A percentile compares a stretch with the other conserved stretches of the same genome.
Conservation (phyloP, 805 yeast species). For the Limtongozyma cylindracea region DNA sequence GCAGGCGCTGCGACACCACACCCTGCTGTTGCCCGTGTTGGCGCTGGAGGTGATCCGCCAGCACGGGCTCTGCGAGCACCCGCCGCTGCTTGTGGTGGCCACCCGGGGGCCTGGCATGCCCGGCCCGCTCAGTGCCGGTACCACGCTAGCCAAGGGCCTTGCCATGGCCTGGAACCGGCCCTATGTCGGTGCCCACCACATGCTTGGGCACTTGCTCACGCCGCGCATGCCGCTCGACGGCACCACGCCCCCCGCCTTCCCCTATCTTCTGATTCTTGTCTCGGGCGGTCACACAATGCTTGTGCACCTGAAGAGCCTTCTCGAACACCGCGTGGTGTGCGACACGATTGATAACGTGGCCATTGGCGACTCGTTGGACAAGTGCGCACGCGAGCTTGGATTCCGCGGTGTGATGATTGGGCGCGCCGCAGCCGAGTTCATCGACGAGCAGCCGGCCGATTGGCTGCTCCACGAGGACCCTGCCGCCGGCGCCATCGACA, state of each 20-base stretch:
- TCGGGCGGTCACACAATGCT: slow-evolving; percentile 93
- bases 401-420: slow-evolving; percentile 70
- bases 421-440: slow-evolving; percentile 43
- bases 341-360: slow-evolving; percentile 77
- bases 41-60: slow-evolving; percentile 17
- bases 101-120: slow-evolving; percentile 96
- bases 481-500: slow-evolving; percentile 6
- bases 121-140: slow-evolving; percentile 64
- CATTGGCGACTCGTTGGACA: slow-evolving; percentile 81
- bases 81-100: slow-evolving; percentile 61
- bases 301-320: slow-evolving; percentile 33
- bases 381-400: slow-evolving; percentile 74
- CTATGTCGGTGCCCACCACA: slow-evolving; percentile 78
- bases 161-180: slow-evolving; percentile 59
- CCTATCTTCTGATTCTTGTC: slow-evolving; percentile 53
- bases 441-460: slow-evolving; percentile 7
- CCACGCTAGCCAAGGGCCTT: slow-evolving; percentile 69
- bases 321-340: slow-evolving; percentile 46
- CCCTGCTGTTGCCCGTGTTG: slow-evolving; percentile 44
- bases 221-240: slow-evolving; percentile 5
- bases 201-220: slow-evolving; percentile 71
- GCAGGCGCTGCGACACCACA: slow-evolving; percentile 25
- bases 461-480: slow-evolving; percentile 3
- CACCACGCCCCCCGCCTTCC: slow-evolving; percentile 25
- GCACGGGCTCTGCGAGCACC: slow-evolving; percentile 6